Base-by-base conservation (phyloP, 2,329 filamentous ascomycete genomes). In the Penicillium sumatraense region DNA sequence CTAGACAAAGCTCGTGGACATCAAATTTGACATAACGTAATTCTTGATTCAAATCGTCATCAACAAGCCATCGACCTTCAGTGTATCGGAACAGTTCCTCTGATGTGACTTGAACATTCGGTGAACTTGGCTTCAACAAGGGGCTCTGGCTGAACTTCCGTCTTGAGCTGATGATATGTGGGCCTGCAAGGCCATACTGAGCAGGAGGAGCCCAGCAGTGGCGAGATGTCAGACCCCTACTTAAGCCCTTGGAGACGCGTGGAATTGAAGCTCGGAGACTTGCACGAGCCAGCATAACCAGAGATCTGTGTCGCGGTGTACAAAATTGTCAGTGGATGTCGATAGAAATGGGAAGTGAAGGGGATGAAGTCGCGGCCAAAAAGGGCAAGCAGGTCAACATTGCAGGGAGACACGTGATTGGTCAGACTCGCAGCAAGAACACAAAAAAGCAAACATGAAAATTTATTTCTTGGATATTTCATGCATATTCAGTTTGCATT, bases 11-110 rank as follows among this genome's bases (percentile, higher is more conserved):
- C n/a, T 59, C 59, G 42, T 70, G 60, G 23, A 72, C 6, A 35
- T 72, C 61, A 46, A 71, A 72, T 11, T 61, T 57, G 10, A 71
- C 51, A 59, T 58, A 69, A 53, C 66, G 41, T 10, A 44, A 63
- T 18, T 58, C 59, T 10, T 58, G 51, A 18, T 63, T 54, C 14
- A 63, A 6, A 11, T 60, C 49, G 51, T 70, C 64, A 27, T 65
- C 62, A 35, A 61, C 56, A 31, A 72, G 48, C 54, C 68, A 71
- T 48, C 61, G 56, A 18, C 67, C 68, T 26, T 66, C 68, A 3
- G 66, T 68, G 47, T 69, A 69, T 14, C 45, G 56, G 47, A 69
- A 70, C n/a, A 69, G 31, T 3, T 70, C 46, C 20, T 45, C 16
- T n/a, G 20, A 27, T 41, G 38, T 41, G 13, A 41, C 24, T 13